These are phyloP conservation scores for Berkeleyomyces rouxiae DNA, from an alignment of 2,329 filamentous ascomycete species.

Conservation along the genomic window DNA sequence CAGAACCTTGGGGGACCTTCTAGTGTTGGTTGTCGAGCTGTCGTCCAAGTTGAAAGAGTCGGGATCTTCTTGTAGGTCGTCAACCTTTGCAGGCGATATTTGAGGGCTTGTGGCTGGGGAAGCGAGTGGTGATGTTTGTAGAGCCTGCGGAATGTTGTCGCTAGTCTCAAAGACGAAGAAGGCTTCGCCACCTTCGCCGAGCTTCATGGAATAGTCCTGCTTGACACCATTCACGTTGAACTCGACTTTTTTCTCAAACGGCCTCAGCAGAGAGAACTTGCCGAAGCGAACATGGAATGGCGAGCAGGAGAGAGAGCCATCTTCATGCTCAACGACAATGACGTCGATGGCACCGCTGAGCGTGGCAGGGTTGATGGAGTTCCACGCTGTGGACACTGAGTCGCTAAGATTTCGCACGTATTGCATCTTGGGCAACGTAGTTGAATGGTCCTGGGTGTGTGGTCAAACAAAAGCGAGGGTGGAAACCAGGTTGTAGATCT, in stretches of 20 bases:
- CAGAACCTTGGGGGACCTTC: slow-evolving; percentile 28
- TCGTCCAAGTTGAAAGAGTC: slow-evolving; percentile 35
- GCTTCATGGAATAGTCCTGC: slow-evolving; percentile 93
- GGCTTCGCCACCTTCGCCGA: slow-evolving; percentile 91
- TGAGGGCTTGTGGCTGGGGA: slow-evolving; percentile 77
- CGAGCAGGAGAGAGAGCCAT: slow-evolving; percentile 77
- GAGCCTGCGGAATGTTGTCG: slow-evolving; percentile 73
- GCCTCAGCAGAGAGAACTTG: slow-evolving; percentile 89
- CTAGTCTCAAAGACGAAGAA: slow-evolving; percentile 98
- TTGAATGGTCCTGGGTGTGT: neutral
- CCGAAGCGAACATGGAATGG: slow-evolving; percentile 98
- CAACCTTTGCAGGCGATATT: slow-evolving; percentile 26
- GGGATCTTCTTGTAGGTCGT: slow-evolving; percentile 11
- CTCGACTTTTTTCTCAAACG: slow-evolving; percentile 97
- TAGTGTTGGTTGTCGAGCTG: slow-evolving; percentile 46
- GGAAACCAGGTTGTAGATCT: neutral
- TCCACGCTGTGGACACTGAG: slow-evolving; percentile 96
- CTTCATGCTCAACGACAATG: slow-evolving; percentile 91
- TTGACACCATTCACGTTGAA: slow-evolving; percentile 87
- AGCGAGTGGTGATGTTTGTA: slow-evolving; percentile 88
- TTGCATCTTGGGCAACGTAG: slow-evolving; percentile 50
- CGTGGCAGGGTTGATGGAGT: slow-evolving; percentile 95
- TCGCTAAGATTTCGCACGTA: slow-evolving; percentile 93
- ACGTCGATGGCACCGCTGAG: slow-evolving; percentile 97
- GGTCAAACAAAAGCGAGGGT: slow-evolving; percentile 1